Base-by-base conservation (phyloP, 768 basidiomycete genomes). In the Tricholomella constricta region DNA sequence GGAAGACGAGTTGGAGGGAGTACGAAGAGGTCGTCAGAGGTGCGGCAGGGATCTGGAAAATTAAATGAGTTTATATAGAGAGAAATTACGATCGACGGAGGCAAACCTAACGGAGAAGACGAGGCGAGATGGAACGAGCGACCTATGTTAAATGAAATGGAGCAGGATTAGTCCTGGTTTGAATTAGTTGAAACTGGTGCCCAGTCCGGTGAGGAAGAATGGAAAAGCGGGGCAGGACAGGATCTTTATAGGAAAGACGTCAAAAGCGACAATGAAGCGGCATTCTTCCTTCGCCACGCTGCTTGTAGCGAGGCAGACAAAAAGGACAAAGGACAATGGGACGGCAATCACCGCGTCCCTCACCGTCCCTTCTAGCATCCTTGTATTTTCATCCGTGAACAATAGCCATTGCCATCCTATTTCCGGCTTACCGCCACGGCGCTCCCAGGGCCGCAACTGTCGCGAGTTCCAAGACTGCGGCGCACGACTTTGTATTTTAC, bases 141-240 rank as follows among this genome's bases (percentile, higher is more conserved):
- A 45, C 23, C 15, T 47, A 15, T 27, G 23, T 45, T 41, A 40
- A 38, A 42, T 29, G 46, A 43, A 51, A 54, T 29, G 31, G 44
- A 47, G 46, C 27, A 45, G 35, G 46, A 55, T 48, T 11, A 14
- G 31, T 45, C 57, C 47, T 42, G 58, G 4, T 51, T 9, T 26
- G 53, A 46, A 37, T 45, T 47, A 47, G 45, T 44, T 54, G 51
- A 62, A 55, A 61, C 58, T 58, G 65, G 64, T 62, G 42, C 49
- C 57, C 60, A 65, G 69, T 69, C 66, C 67, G 58, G 42, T 59
- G 35, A 58, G 45, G 52, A n/a, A n/a, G n/a, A 46, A 53, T 32
- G 34, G 22, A 47, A 44, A 46, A 34, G 32, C 23, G 15, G 27
- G 36, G 34, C 10, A 47, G 23, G 34, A 26, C 20, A 35, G 45